phyloP scores from a whole-genome alignment of 108 stramenopile genomes.

The Discostella pseudostelligera region DNA sequence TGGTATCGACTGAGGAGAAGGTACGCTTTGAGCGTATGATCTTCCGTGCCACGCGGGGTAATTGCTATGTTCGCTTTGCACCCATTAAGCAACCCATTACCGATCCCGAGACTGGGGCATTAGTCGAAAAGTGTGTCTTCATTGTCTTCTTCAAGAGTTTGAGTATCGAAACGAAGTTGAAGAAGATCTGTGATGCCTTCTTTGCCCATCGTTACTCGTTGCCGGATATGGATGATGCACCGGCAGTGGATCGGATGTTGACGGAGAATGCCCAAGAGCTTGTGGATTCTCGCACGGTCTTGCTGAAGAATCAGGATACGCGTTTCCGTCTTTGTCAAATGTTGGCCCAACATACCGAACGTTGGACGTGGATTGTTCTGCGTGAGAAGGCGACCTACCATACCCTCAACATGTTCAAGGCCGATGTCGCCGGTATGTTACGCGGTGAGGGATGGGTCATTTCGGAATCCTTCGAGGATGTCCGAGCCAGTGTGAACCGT shows the following conservation, averaged over 20 bases:
- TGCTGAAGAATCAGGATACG: slow-evolving; percentile 96
- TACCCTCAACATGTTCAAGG: slow-evolving; percentile 98
- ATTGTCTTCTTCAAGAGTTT: slow-evolving; percentile 96
- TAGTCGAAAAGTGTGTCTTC: slow-evolving; percentile 91
- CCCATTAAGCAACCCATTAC: slow-evolving; percentile 91
- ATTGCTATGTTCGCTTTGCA: slow-evolving; percentile 96
- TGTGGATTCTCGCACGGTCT: slow-evolving; percentile 84
- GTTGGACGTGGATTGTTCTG: slow-evolving; percentile 91
- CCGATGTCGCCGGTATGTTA: slow-evolving; percentile 92
- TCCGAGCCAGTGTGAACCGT: slow-evolving; percentile 68
- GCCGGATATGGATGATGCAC: slow-evolving; percentile 92
- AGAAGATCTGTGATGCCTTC: slow-evolving; percentile 98
- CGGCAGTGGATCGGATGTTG: slow-evolving; percentile 80
- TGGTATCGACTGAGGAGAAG: slow-evolving; percentile 88
- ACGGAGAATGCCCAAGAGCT: slow-evolving; percentile 88
- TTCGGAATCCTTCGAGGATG: slow-evolving; percentile 67
- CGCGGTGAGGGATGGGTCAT: slow-evolving; percentile 98
- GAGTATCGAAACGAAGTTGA: slow-evolving; percentile 92
- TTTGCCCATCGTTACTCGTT: slow-evolving; percentile 91
- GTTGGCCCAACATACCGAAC: slow-evolving; percentile 82
- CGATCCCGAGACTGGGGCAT: slow-evolving; percentile 78
- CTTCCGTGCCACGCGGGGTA: slow-evolving; percentile 94
- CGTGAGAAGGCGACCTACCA: slow-evolving; percentile 95
- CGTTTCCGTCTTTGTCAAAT: slow-evolving; percentile 89
- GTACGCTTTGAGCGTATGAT: slow-evolving; percentile 96